Conservation (phyloP, 2,329 filamentous ascomycete species). For the Esteya vermicola region DNA sequence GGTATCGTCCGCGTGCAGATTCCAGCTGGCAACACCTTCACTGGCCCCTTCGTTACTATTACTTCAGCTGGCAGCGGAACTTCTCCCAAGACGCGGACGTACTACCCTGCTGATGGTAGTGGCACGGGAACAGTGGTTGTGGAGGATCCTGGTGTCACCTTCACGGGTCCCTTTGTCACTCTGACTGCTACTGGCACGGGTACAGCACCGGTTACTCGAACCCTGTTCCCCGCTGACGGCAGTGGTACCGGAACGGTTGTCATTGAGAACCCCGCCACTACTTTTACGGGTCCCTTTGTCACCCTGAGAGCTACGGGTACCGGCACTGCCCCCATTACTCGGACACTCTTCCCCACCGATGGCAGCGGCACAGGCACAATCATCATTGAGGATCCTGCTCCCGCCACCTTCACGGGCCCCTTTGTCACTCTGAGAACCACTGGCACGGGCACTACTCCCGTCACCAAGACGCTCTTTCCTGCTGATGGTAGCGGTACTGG, state of each 20-base stretch:
- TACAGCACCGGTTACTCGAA: not conserved
- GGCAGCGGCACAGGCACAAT: no score
- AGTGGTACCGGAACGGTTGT: conserved; percentile 28
- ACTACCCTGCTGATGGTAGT: no score
- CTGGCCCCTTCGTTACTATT: no score
- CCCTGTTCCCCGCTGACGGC: conserved; percentile 21
- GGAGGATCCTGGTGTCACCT: conserved; percentile 1
- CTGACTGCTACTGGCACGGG: not conserved
- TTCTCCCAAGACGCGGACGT: no score
- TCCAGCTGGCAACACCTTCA: no score
- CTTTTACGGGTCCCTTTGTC: not conserved
- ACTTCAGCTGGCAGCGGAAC: no score
- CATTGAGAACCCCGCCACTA: conserved; percentile 1
- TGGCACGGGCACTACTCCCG: not conserved
- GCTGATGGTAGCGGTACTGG: not conserved
- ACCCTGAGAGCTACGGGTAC: not conserved
- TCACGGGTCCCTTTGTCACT: conserved; percentile 5
- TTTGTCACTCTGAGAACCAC: not conserved
- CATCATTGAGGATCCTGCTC: not conserved
- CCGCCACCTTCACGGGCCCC: conserved; percentile 2
- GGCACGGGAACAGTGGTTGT: conserved; percentile 29
- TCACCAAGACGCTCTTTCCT: conserved; percentile 4
- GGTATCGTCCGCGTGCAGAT: no score
- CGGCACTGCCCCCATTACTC: not conserved
- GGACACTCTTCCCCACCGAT: no score